These are phyloP conservation scores for Ensete ventricosum DNA, from an alignment of 176 grass and related monocot species.

Conservation along the genomic window DNA sequence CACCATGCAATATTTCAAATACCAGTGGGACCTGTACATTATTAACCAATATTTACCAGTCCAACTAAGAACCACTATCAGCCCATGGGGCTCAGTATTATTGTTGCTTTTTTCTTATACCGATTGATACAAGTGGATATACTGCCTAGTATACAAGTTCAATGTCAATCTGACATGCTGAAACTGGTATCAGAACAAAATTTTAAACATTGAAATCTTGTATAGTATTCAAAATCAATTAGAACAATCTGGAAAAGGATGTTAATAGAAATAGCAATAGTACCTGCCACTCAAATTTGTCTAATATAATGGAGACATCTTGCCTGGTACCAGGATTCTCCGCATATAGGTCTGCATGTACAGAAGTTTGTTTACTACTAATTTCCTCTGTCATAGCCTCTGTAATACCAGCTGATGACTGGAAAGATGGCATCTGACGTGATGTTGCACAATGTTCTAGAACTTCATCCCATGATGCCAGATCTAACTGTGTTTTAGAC, in stretches of 20 bases:
- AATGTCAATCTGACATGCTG: too few species aligned
- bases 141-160: too few species aligned
- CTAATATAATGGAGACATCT: neutral
- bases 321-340: slow-evolving; percentile 41
- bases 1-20: neutral
- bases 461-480: slow-evolving; percentile 44
- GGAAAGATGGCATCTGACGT: slow-evolving; percentile 29
- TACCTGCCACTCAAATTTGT: neutral
- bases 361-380: slow-evolving; percentile 43
- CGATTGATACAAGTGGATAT: too few species aligned
- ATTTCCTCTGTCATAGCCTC: slow-evolving; percentile 36
- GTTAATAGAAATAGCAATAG: neutral
- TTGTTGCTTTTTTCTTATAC: too few species aligned
- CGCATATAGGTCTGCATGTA: slow-evolving; percentile 48
- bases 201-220: too few species aligned
- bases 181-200: too few species aligned
- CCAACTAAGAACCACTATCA: too few species aligned
- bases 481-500: slow-evolving; percentile 37
- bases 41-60: too few species aligned
- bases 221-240: neutral
- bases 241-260: neutral
- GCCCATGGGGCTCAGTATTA: too few species aligned
- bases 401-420: slow-evolving; percentile 27
- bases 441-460: slow-evolving; percentile 29
- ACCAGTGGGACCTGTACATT: too few species aligned